Evolutionary conservation across 2,329 filamentous ascomycete species (phyloP), one percentile per base, ranked within the genome.

Genomic region (Colletotrichum cereale): DNA sequence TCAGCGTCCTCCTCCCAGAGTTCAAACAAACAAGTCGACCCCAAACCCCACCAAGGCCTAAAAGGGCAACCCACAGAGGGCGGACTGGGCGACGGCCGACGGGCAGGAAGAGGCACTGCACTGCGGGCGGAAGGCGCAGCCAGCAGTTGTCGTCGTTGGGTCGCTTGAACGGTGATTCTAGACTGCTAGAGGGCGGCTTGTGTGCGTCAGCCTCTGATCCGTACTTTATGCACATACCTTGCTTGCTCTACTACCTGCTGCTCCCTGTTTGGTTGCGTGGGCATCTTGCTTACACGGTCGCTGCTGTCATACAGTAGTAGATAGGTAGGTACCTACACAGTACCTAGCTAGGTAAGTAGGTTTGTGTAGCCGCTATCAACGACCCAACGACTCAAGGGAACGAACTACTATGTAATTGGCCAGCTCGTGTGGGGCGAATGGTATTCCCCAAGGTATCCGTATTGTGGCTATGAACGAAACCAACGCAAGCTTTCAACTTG

Each of bases 131-230:
- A 57, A 48, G 48, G 48, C 56, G 34, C 38, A 53, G 47, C 24
- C 12, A 11, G 34, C 38, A 53, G 47, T 47, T 24, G n/a, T 47
- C 18, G 47, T 40, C 40, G 31, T 50, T 48, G 10, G 62, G 55
- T 42, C 63, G 40, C 56, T 55, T 50, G 50, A 70, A 38, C 42
- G 48, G 21, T 58, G 44, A 11, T 8, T 40, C 8, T 34, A 47
- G 31, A 24, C 56, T 67, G 47, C 48, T 18, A 29, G 34, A 36
- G 47, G 42, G 47, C 67, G 42, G 47, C 67, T 42, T 29, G 36
- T 48, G 42, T 71, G 56, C 64, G 63, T 67, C 64, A 71, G 56
- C 63, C 38, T 47, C 55, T 67, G 42, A 56, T 29, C 38, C 61
- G 29, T 60, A 24, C 57, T 34, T 36, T 56, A 26, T 34, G 21